Conservation (phyloP, 352 stramenopile species). For the Phytopythium oedochilum region DNA sequence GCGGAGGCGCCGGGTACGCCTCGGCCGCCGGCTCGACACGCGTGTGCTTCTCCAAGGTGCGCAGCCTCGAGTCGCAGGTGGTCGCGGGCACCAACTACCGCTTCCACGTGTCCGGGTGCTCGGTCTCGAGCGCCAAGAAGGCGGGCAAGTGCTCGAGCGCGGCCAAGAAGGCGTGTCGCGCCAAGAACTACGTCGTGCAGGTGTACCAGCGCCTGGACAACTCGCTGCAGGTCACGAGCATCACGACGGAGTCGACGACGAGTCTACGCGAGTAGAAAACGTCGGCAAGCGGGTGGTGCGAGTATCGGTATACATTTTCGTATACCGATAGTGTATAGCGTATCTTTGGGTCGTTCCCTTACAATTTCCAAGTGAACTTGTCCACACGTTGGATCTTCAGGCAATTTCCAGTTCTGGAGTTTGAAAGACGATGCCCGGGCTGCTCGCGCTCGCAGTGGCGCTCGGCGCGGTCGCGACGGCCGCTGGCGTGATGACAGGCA, state of each 20-base stretch:
- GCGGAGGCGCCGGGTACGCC: constrained; percentile 14
- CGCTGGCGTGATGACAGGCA: constrained; percentile 17
- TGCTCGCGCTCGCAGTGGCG: neutral
- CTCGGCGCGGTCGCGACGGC: constrained; percentile 8
- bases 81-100: constrained; percentile 77
- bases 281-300: too few species aligned
- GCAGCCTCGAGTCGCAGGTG: constrained; percentile 48
- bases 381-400: neutral
- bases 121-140: constrained; percentile 18
- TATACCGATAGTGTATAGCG: neutral
- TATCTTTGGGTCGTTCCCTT: neutral
- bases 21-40: constrained; percentile 23
- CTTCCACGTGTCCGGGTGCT: constrained; percentile 56
- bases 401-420: too few species aligned
- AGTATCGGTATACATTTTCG: neutral
- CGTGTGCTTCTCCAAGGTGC: constrained; percentile 38
- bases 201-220: constrained; percentile 64
- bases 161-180: constrained; percentile 21
- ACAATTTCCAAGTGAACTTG: neutral
- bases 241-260: constrained; percentile 3
- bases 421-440: neutral
- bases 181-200: constrained; percentile 36
- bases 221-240: constrained; percentile 21
- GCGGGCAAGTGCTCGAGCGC: constrained; percentile 29
- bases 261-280: neutral